Conservation (phyloP, 345 rosid genomes). For the Pugionium cornutum region DNA sequence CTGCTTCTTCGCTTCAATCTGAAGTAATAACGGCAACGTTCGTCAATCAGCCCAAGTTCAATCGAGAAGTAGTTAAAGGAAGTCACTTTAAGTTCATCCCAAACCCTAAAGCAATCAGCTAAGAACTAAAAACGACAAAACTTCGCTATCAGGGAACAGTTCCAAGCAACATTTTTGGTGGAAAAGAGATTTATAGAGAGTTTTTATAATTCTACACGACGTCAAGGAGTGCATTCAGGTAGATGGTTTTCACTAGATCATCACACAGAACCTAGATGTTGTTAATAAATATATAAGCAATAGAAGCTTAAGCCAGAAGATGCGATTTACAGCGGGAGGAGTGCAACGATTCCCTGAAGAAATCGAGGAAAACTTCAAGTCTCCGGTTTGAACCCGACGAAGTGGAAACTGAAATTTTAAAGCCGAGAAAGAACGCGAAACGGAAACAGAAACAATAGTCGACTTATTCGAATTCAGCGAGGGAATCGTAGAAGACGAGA, state of each 20-base stretch:
- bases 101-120: background rate
- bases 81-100: slow-evolving; percentile 2
- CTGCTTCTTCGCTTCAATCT: slow-evolving; percentile 82
- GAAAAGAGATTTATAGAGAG: no score
- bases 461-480: slow-evolving; percentile 18
- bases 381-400: slow-evolving; percentile 35
- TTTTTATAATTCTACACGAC: no score
- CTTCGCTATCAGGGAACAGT: no score
- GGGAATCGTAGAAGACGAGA: slow-evolving; percentile 8
- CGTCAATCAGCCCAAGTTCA: slow-evolving; percentile 8
- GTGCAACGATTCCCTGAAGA: slow-evolving; percentile 31
- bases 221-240: no score
- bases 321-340: slow-evolving; percentile 29
- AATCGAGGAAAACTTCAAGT: slow-evolving; percentile 20
- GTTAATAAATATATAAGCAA: background rate
- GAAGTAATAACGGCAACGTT: background rate
- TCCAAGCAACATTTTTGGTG: no score
- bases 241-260: background rate
- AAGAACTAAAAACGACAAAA: background rate
- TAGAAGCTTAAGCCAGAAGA: background rate
- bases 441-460: slow-evolving; percentile 8
- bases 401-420: slow-evolving; percentile 27
- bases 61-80: background rate
- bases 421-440: slow-evolving; percentile 23
- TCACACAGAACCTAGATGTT: background rate